These are phyloP conservation scores for Mrakia hoshinonis DNA, from an alignment of 768 basidiomycete species.

Conservation along the genomic window DNA sequence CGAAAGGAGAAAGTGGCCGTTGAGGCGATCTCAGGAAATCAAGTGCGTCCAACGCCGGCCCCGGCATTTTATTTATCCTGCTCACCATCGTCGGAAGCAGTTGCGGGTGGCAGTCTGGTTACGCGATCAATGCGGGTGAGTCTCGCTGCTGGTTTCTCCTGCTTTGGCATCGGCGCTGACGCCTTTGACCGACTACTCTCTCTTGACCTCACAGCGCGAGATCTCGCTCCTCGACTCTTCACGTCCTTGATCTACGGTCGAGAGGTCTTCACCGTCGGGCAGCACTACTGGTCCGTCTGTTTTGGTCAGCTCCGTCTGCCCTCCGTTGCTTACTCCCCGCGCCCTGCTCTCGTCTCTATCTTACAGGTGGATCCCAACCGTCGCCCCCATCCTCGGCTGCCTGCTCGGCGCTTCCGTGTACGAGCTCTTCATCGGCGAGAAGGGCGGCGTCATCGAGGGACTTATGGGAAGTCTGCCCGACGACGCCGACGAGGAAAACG, in stretches of 20 bases:
- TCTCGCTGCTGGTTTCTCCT: not conserved
- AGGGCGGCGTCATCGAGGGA: conserved; percentile 17
- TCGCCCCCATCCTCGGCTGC: conserved; percentile 24
- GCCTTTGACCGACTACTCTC: no score
- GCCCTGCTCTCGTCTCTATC: no score
- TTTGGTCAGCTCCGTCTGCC: not conserved
- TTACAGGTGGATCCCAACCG: conserved; percentile 21
- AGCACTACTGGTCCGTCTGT: conserved; percentile 24
- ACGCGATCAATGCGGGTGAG: conserved; percentile 27
- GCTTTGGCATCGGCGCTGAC: no score
- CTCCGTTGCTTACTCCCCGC: not conserved
- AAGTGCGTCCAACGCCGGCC: not conserved
- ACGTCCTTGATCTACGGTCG: conserved; percentile 25
- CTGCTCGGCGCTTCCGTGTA: conserved; percentile 9
- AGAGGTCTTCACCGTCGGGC: conserved; percentile 14
- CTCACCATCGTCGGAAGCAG: conserved; percentile 15
- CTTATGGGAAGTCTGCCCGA: conserved; percentile 5
- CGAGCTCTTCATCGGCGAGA: conserved; percentile 24
- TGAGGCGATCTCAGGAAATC: not conserved
- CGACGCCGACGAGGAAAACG: not conserved
- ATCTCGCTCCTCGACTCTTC: conserved; percentile 25
- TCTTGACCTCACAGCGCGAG: conserved; percentile 13
- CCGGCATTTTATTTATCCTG: conserved; percentile 28
- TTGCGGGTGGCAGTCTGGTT: conserved; percentile 23
- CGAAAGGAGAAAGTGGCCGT: not conserved